Base-by-base conservation (phyloP, 2,329 filamentous ascomycete species). In the Apiospora aurea region DNA sequence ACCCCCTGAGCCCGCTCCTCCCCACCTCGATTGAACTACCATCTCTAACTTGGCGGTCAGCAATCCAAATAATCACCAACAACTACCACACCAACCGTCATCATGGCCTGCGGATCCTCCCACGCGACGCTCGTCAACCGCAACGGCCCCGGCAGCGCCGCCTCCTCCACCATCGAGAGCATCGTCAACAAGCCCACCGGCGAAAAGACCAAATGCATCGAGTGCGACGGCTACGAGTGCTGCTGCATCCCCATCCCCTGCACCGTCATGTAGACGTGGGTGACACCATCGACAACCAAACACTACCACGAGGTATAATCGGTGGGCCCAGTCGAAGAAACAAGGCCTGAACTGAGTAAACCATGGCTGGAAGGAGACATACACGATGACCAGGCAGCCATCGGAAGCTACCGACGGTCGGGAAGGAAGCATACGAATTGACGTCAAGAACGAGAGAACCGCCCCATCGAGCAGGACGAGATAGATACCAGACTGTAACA, bases 241-340 rank as follows among this genome's bases (percentile, higher is more conserved):
- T 89, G 87, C 78, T 89, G 87, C 77, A 87, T 89, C 72, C 84
- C 85, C 0, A 84, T 84, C 70, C 86, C 85, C 29, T 89, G 87
- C 74, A 83, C 81, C 11, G 83, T 89, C 49, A 85, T 89, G 82
- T 88, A 78, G 82, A 47, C 7, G 16, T 8, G 18, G 8, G 53
- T 64, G 26, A 34, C 26, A 34, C 10, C 8, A 38, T 0, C 10
- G 38, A 38, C 29, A n/a, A n/a, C 7, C 8, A 61, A 29, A 2
- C n/a, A n/a, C n/a, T n/a, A n/a, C n/a, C 4, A 16, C 5, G 18
- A 21, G 7, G 18, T 7, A 21, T 6, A 29, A 29, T 29, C 3
- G 26, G 26, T 29, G 26, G n/a, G n/a, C n/a, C n/a, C n/a, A n/a
- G n/a, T n/a, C n/a, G n/a, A n/a, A n/a, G n/a, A n/a, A n/a, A n/a